Evolutionary conservation across 495 filamentous ascomycete species (phyloP).

Genomic region (Aspergillus conjunctus): DNA sequence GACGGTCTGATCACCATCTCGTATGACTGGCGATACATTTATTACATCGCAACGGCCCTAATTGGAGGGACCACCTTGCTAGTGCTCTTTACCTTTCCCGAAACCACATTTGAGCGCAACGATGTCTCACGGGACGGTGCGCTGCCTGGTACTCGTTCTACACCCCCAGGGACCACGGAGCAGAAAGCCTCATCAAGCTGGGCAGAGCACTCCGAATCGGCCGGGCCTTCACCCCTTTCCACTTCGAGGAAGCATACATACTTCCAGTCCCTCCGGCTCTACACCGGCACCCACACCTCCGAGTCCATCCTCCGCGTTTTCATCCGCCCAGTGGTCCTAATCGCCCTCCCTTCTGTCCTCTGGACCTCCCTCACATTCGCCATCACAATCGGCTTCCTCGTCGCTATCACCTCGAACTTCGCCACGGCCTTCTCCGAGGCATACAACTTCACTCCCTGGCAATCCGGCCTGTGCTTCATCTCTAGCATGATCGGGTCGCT

Average conservation of each 20-base stretch:
- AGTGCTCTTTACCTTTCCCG: slow-evolving; percentile 55
- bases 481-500: slow-evolving; percentile 51
- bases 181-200: no score
- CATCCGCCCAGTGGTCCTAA: slow-evolving; percentile 48
- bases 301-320: slow-evolving; percentile 51
- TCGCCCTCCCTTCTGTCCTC: slow-evolving; percentile 51
- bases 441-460: slow-evolving; percentile 37
- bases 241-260: slow-evolving; percentile 36
- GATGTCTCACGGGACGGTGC: not conserved
- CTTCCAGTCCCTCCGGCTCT: slow-evolving; percentile 40
- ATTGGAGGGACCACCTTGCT: slow-evolving; percentile 47
- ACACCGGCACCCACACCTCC: slow-evolving; percentile 40
- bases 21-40: slow-evolving; percentile 53
- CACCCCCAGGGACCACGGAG: no score
- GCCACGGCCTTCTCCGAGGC: slow-evolving; percentile 42
- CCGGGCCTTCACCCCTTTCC: no score
- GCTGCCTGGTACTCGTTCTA: no score
- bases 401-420: slow-evolving; percentile 55
- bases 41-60: slow-evolving; percentile 49
- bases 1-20: slow-evolving; percentile 53
- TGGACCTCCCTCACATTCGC: slow-evolving; percentile 52
- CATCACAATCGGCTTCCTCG: slow-evolving; percentile 55
- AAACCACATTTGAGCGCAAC: slow-evolving; percentile 45
- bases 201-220: not conserved
- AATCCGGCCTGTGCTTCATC: slow-evolving; percentile 53